A percentile compares a stretch with the other conserved stretches of the same genome.
Conservation (phyloP, 129 eudicot genomes). For the Saposhnikovia divaricata region DNA sequence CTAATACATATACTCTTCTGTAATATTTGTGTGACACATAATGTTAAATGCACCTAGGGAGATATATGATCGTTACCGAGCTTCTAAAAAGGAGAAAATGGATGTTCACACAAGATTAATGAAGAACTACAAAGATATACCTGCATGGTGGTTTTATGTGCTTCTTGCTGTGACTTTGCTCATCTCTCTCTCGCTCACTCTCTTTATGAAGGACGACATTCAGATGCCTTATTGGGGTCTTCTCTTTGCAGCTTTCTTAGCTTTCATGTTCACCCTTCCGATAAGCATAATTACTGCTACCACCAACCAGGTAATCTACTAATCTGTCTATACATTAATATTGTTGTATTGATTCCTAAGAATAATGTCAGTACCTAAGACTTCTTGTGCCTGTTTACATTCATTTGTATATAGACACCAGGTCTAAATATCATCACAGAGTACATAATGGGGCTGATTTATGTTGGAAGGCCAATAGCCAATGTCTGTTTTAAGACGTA, state of each 20-base stretch:
- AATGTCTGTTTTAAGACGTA: slow-evolving; percentile 70
- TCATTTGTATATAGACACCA: slow-evolving; percentile 35
- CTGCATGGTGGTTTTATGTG: slow-evolving; percentile 62
- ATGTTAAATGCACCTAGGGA: slow-evolving; percentile 26
- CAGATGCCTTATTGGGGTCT: slow-evolving; percentile 88
- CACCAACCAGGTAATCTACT: slow-evolving; percentile 52
- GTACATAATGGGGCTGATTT: slow-evolving; percentile 57
- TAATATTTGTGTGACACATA: not conserved
- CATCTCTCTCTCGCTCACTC: slow-evolving; percentile 45
- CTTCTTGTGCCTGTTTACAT: not conserved
- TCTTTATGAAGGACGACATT: slow-evolving; percentile 49
- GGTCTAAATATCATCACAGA: slow-evolving; percentile 79
- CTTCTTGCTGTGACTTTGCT: slow-evolving; percentile 38
- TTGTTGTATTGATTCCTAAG: not conserved
- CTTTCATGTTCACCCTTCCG: slow-evolving; percentile 66
- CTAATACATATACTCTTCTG: not conserved
- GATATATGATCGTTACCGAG: slow-evolving; percentile 38
- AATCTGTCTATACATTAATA: not conserved
- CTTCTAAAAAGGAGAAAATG: slow-evolving; percentile 37
- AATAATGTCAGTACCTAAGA: not conserved
- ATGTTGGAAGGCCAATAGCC: slow-evolving; percentile 78
- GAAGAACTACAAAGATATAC: slow-evolving; percentile 62
- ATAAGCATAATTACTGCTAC: slow-evolving; percentile 83
- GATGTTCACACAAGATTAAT: slow-evolving; percentile 77
- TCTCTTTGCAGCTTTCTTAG: slow-evolving; percentile 40